phyloP scores from a whole-genome alignment of 2,329 filamentous ascomycete species.

The Paraphoma sp. region DNA sequence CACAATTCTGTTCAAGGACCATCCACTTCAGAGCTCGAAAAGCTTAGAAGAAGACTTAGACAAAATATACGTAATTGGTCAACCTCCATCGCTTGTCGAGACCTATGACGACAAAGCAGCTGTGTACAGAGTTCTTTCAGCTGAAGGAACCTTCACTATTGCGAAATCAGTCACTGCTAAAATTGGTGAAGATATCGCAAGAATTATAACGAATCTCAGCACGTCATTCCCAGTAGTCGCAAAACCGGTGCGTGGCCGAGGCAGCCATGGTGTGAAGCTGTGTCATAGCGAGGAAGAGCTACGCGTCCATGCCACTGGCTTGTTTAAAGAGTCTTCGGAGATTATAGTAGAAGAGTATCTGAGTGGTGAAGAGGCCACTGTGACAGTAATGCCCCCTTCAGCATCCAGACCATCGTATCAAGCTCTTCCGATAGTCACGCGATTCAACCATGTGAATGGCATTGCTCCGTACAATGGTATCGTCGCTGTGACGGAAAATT shows the following conservation, averaged over 20 bases:
- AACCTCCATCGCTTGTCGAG: constrained; percentile 57
- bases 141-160: constrained; percentile 45
- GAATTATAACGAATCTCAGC: neutral
- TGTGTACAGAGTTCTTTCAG: constrained; percentile 54
- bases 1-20: constrained; percentile 57
- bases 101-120: constrained; percentile 60
- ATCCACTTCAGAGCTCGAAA: constrained; percentile 54
- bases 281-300: constrained; percentile 47
- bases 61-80: constrained; percentile 51
- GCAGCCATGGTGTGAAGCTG: constrained; percentile 59
- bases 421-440: constrained; percentile 54
- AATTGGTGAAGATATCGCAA: neutral
- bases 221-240: constrained; percentile 51
- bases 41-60: constrained; percentile 15
- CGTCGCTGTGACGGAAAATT: constrained; percentile 58
- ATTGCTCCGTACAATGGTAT: constrained; percentile 59
- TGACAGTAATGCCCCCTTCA: constrained; percentile 60
- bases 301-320: constrained; percentile 36
- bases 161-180: neutral
- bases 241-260: constrained; percentile 58
- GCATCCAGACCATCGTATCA: constrained; percentile 44
- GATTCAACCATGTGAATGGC: constrained; percentile 57
- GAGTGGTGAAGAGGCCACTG: constrained; percentile 56
- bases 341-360: constrained; percentile 60
- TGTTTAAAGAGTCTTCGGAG: constrained; percentile 47